A percentile compares a stretch with the other conserved stretches of the same genome.
Evolutionary conservation across 1,284 basidiomycete species (phyloP).

Genomic region (Acaromyces ingoldii): DNA sequence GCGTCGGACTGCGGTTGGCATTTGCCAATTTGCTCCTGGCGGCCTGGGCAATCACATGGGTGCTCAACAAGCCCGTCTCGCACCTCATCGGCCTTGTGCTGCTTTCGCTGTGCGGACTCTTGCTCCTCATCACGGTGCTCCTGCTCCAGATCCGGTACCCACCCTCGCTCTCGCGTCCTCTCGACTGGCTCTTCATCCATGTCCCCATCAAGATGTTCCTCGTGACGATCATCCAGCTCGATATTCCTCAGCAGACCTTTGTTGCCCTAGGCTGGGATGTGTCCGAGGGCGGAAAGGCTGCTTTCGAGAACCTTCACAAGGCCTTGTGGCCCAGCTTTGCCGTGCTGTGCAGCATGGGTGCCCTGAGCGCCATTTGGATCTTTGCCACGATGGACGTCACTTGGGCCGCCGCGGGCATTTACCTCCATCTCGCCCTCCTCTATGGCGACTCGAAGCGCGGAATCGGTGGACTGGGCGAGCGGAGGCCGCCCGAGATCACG

Average conservation of each 20-base stretch:
- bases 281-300: no score
- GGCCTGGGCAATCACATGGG: slow-evolving; percentile 75
- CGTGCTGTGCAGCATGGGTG: slow-evolving; percentile 27
- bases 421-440: slow-evolving; percentile 33
- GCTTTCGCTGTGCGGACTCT: slow-evolving; percentile 25
- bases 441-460: slow-evolving; percentile 31
- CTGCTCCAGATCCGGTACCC: slow-evolving; percentile 30
- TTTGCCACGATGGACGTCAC: slow-evolving; percentile 37
- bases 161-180: slow-evolving; percentile 52
- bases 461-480: no score
- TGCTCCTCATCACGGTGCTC: slow-evolving; percentile 35
- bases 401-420: slow-evolving; percentile 32
- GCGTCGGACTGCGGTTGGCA: slow-evolving; percentile 71
- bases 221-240: slow-evolving; percentile 55
- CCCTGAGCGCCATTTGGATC: slow-evolving; percentile 36
- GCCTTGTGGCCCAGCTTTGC: slow-evolving; percentile 39
- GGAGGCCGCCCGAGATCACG: slow-evolving; percentile 31
- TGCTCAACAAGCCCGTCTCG: slow-evolving; percentile 51
- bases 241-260: slow-evolving; percentile 56
- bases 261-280: slow-evolving; percentile 56
- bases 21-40: slow-evolving; percentile 77
- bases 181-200: slow-evolving; percentile 57
- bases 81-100: slow-evolving; percentile 30
- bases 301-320: slow-evolving; percentile 11
- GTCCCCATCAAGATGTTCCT: slow-evolving; percentile 55